These are phyloP conservation scores for Pachysolen tannophilus DNA, from an alignment of 805 yeast genomes.

Conservation along the genomic window DNA sequence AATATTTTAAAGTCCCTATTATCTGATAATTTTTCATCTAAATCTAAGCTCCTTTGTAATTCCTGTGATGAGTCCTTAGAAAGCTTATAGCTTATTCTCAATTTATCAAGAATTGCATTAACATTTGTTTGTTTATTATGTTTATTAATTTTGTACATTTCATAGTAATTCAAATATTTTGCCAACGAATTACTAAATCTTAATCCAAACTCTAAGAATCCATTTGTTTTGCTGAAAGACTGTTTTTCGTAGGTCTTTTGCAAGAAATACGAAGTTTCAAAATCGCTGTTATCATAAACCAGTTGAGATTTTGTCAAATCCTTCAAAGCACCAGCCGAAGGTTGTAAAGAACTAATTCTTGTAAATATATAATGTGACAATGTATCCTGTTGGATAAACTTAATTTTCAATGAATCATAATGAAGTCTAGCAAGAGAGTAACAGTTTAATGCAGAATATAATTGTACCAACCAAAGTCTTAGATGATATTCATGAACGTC, in stretches of 20 bases:
- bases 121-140: too few relatives aligned
- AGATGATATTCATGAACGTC: slow-evolving; percentile 73
- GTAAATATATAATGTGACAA: slow-evolving; percentile 45
- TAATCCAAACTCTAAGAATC: slow-evolving; percentile 54
- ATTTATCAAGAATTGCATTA: slow-evolving; percentile 21
- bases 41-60: slow-evolving; percentile 18
- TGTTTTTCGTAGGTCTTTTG: slow-evolving; percentile 47
- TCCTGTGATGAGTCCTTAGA: slow-evolving; percentile 17
- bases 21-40: slow-evolving; percentile 33
- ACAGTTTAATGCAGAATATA: slow-evolving; percentile 54
- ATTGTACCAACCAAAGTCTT: slow-evolving; percentile 59
- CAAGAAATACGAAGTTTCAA: slow-evolving; percentile 42
- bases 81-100: slow-evolving; percentile 15
- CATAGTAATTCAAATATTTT: slow-evolving; percentile 28
- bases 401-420: slow-evolving; percentile 51
- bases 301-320: slow-evolving; percentile 29
- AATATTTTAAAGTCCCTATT: slow-evolving; percentile 52
- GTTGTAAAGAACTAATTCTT: slow-evolving; percentile 37
- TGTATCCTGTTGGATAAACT: slow-evolving; percentile 71
- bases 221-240: slow-evolving; percentile 58
- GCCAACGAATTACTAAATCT: slow-evolving; percentile 44
- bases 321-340: slow-evolving; percentile 28
- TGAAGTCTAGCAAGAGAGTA: slow-evolving; percentile 39
- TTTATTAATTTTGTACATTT: slow-evolving; percentile 25
- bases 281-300: slow-evolving; percentile 47